Evolutionary conservation across 23 red algal species (phyloP), one percentile per base, ranked within the genome.

Genomic region (Gracilariopsis chorda): DNA sequence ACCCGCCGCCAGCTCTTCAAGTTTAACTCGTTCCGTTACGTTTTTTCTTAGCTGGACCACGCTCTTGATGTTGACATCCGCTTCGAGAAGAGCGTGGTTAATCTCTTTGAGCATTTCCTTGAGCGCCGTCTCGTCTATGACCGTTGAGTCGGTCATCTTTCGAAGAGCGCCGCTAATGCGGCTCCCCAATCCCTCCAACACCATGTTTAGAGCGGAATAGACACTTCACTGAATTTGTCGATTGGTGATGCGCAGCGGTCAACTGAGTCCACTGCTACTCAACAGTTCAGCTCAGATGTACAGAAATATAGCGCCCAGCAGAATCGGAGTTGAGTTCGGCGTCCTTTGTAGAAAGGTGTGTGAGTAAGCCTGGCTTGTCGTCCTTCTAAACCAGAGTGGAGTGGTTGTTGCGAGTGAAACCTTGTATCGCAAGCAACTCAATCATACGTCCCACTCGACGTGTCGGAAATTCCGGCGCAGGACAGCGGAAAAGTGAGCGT

Each of bases 71-170:
- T 98, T 98, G 3, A 98, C 96, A 83, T 98, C 96, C 10, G 96
- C 96, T 69, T 98, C 96, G 23, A 98, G 84, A 16, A 98, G 75
- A 3, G 96, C 96, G 24, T 90, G 81, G 23, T 89, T 62, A 13
- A 98, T 90, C 52, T 98, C 92, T 49, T 94, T 94, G 9, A 98
- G 96, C 88, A 94, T 88, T 10, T 93, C 88, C 39, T 98, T 92
- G 16, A 98, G 68, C 5, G 90, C 87, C 23, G 80, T 74, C 86
- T 98, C 96, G 51, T 98, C 96, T 23, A 95, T 90, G 43, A 98
- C 96, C 5, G 93, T 95, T 58, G 81, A 78, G 82, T 95, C 84
- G 49, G 93, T 86, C 86, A 98, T 92, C 37, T 86, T 85, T 47
- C 93, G 93, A 16, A 98, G 86, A n/a, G 96, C 96, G 17, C 80